These are phyloP conservation scores for Neonectria magnoliae DNA, from an alignment of 2,329 filamentous ascomycete species.

Conservation along the genomic window DNA sequence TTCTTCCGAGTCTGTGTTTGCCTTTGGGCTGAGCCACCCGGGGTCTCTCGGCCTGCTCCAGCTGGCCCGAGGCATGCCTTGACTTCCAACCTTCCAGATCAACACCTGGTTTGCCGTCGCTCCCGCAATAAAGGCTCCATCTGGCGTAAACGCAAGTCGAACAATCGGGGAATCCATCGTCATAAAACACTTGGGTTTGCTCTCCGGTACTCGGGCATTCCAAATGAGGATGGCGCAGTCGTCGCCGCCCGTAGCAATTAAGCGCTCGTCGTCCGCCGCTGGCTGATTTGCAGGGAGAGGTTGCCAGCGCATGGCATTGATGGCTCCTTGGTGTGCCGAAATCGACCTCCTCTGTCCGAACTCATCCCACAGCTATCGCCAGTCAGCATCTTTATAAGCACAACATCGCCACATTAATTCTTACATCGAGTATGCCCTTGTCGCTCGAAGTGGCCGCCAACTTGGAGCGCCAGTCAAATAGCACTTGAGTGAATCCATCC, in stretches of 20 bases:
- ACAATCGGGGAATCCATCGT: slow-evolving; percentile 69
- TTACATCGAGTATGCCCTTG: slow-evolving; percentile 69
- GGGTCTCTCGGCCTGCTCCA: slow-evolving; percentile 66
- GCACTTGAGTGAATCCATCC: slow-evolving; percentile 64
- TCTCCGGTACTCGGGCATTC: slow-evolving; percentile 66
- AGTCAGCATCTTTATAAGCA: slow-evolving; percentile 27
- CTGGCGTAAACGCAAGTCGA: slow-evolving; percentile 69
- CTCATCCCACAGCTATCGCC: slow-evolving; percentile 63
- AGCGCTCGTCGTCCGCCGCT: slow-evolving; percentile 58
- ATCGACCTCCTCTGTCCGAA: slow-evolving; percentile 64
- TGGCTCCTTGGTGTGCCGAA: slow-evolving; percentile 66
- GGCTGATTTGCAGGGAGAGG: slow-evolving; percentile 55
- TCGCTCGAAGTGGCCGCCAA: slow-evolving; percentile 69
- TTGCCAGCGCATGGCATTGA: slow-evolving; percentile 70
- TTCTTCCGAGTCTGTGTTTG: slow-evolving; percentile 63
- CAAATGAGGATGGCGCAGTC: slow-evolving; percentile 71
- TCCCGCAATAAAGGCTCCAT: slow-evolving; percentile 70
- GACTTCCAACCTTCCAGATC: slow-evolving; percentile 72
- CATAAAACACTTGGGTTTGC: slow-evolving; percentile 67
- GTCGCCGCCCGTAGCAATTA: slow-evolving; percentile 70
- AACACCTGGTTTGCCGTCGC: slow-evolving; percentile 67
- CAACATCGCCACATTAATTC: slow-evolving; percentile 37
- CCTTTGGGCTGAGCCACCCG: slow-evolving; percentile 68
- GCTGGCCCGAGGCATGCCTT: slow-evolving; percentile 66
- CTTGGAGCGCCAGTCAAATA: slow-evolving; percentile 64